These are phyloP conservation scores for Penicillium nordicum DNA, from an alignment of 2,329 filamentous ascomycete species.

Conservation along the genomic window DNA sequence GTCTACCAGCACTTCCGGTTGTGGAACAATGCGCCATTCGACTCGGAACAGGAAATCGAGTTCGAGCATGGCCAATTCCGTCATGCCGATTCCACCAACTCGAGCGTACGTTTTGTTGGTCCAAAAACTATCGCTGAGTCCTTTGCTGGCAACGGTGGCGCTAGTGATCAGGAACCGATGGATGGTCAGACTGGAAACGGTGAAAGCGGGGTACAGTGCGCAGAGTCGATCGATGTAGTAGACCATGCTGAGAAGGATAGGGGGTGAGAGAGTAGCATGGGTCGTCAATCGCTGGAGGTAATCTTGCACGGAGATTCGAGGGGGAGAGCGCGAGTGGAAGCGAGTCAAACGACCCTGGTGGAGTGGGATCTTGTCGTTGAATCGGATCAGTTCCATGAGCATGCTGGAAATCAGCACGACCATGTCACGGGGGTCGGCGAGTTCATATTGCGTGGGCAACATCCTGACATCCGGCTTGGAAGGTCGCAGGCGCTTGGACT, in stretches of 20 bases:
- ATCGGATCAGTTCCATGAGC: constrained; percentile 89
- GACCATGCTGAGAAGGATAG: constrained; percentile 95
- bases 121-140: constrained; percentile 95
- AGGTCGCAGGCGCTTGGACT: constrained; percentile 48
- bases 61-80: constrained; percentile 85
- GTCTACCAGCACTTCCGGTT: constrained; percentile 86
- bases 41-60: constrained; percentile 89
- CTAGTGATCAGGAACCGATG: constrained; percentile 96
- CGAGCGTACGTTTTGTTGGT: constrained; percentile 95
- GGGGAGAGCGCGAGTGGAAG: constrained; percentile 87
- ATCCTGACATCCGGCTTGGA: constrained; percentile 49
- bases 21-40: constrained; percentile 95
- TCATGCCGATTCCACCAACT: constrained; percentile 86
- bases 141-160: constrained; percentile 92
- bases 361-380: constrained; percentile 84
- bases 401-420: constrained; percentile 90
- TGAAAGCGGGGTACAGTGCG: constrained; percentile 87
- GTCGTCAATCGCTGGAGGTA: constrained; percentile 90
- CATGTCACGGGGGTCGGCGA: constrained; percentile 78
- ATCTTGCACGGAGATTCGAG: constrained; percentile 89
- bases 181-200: constrained; percentile 91
- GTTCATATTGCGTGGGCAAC: constrained; percentile 69
- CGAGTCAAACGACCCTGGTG: constrained; percentile 82
- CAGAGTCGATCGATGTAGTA: constrained; percentile 97
- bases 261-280: constrained; percentile 88